phyloP scores from a whole-genome alignment of 1,284 basidiomycete species.

The Ustilago bromivora region DNA sequence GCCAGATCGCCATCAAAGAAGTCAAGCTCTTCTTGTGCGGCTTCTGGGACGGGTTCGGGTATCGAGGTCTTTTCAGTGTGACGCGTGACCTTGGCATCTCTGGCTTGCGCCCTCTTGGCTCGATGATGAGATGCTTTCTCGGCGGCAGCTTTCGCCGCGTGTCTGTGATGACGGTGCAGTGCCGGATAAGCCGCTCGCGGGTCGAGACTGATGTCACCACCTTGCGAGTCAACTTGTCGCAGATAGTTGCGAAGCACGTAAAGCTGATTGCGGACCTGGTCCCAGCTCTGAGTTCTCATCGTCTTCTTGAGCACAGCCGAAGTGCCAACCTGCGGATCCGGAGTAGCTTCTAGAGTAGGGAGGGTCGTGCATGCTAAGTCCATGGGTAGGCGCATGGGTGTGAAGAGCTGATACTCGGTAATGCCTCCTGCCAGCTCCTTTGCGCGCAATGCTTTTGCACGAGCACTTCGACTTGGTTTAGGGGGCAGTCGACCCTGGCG shows the following conservation, averaged over 20 bases:
- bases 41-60: conserved; percentile 21
- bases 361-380: conserved; percentile 32
- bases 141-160: conserved; percentile 17
- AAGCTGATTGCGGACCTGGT: conserved; percentile 53
- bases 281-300: conserved; percentile 49
- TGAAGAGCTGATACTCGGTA: conserved; percentile 67
- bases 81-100: conserved; percentile 2
- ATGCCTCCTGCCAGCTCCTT: conserved; percentile 64
- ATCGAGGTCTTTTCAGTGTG: conserved; percentile 14
- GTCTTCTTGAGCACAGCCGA: conserved; percentile 35
- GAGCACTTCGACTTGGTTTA: conserved; percentile 63
- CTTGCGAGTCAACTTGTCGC: conserved; percentile 58
- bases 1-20: conserved; percentile 59
- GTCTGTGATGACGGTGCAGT: conserved; percentile 27
- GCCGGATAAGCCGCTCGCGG: conserved; percentile 30
- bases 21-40: conserved; percentile 32
- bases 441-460: conserved; percentile 62
- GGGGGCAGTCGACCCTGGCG: conserved; percentile 48
- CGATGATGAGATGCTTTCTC: conserved; percentile 19
- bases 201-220: conserved; percentile 60
- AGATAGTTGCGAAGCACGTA: conserved; percentile 61
- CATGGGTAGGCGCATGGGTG: conserved; percentile 58
- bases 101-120: conserved; percentile 14
- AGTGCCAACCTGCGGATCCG: conserved; percentile 23
- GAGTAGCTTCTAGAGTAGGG: conserved; percentile 36